Evolutionary conservation across 1,139 yeast genomes (phyloP).

Genomic region (Scheffersomyces quercinus): DNA sequence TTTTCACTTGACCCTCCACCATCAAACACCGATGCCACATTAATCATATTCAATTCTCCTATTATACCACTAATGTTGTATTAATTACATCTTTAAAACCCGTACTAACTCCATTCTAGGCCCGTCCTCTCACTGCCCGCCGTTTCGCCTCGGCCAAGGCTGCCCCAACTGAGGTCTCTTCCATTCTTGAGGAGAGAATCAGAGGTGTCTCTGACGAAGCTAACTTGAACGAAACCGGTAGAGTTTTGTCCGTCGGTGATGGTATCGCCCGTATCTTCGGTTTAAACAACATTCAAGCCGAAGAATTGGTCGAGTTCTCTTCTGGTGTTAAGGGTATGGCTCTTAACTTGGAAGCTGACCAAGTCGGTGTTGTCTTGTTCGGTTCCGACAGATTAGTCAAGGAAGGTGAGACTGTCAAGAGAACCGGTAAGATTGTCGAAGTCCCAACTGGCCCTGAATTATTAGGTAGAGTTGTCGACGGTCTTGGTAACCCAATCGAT

Average conservation of each 20-base stretch:
- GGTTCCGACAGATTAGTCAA: slow-evolving; percentile 98
- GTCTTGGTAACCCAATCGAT: slow-evolving; percentile 98
- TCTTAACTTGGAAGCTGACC: slow-evolving; percentile 99
- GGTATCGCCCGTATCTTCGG: slow-evolving; percentile 99
- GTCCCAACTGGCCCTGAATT: slow-evolving; percentile 98
- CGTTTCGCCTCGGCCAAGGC: slow-evolving; percentile 97
- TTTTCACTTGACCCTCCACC: no score
- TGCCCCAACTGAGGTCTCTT: slow-evolving; percentile 98
- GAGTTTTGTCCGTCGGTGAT: slow-evolving; percentile 99
- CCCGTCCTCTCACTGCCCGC: slow-evolving; percentile 69
- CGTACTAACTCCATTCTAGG: slow-evolving; percentile 43
- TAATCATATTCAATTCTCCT: no score
- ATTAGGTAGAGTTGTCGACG: slow-evolving; percentile 99
- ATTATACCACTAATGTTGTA: no score
- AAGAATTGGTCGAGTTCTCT: slow-evolving; percentile 98
- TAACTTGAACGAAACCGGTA: slow-evolving; percentile 98
- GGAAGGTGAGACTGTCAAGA: slow-evolving; percentile 99
- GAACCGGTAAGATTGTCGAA: slow-evolving; percentile 99
- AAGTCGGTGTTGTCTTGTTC: slow-evolving; percentile 99
- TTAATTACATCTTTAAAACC: not conserved
- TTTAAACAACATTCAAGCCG: slow-evolving; percentile 99
- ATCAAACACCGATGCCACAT: no score
- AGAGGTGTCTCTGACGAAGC: slow-evolving; percentile 99
- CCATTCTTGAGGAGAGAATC: slow-evolving; percentile 98
- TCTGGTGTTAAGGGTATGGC: slow-evolving; percentile 99